phyloP scores from a whole-genome alignment of 2,329 filamentous ascomycete genomes.

The Fusarium aywerte region DNA sequence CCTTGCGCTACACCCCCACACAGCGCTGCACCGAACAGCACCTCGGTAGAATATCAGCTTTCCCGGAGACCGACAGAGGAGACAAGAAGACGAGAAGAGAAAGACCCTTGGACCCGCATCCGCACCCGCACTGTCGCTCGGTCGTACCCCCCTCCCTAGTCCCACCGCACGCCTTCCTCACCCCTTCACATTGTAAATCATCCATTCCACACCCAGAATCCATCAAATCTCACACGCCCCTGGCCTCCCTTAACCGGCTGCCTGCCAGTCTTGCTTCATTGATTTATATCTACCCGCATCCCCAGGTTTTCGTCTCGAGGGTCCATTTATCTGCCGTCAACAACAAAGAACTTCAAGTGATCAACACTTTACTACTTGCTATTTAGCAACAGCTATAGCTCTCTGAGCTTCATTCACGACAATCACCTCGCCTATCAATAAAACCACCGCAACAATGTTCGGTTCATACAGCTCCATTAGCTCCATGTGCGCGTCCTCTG shows the following conservation, averaged over 20 bases:
- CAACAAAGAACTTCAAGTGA: constrained; percentile 36
- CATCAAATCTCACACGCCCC: constrained; percentile 35
- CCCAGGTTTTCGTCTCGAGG: constrained; percentile 37
- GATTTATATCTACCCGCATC: constrained; percentile 46
- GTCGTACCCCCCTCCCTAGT: constrained; percentile 12
- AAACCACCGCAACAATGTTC: constrained; percentile 56
- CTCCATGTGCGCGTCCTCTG: constrained; percentile 57
- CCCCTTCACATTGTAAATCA: constrained; percentile 27
- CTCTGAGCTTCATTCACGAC: constrained; percentile 35
- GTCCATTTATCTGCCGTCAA: constrained; percentile 35
- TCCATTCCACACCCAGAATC: constrained; percentile 29
- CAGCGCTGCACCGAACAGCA: background rate
- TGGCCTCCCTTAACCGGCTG: constrained; percentile 41
- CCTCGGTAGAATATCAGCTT: constrained; percentile 12
- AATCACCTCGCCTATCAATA: constrained; percentile 38
- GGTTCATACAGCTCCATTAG: constrained; percentile 63
- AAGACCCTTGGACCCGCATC: constrained; percentile 31
- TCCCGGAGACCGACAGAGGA: constrained; percentile 31
- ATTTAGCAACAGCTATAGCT: constrained; percentile 32
- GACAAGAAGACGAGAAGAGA: background rate
- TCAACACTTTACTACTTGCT: constrained; percentile 31
- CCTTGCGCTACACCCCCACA: background rate
- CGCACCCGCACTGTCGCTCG: constrained; percentile 19
- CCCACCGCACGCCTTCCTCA: constrained; percentile 6
- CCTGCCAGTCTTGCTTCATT: constrained; percentile 42